Evolutionary conservation across 2,329 filamentous ascomycete genomes (phyloP), one percentile per base, ranked within the genome.

Genomic region (Pseudogymnoascus destructans): DNA sequence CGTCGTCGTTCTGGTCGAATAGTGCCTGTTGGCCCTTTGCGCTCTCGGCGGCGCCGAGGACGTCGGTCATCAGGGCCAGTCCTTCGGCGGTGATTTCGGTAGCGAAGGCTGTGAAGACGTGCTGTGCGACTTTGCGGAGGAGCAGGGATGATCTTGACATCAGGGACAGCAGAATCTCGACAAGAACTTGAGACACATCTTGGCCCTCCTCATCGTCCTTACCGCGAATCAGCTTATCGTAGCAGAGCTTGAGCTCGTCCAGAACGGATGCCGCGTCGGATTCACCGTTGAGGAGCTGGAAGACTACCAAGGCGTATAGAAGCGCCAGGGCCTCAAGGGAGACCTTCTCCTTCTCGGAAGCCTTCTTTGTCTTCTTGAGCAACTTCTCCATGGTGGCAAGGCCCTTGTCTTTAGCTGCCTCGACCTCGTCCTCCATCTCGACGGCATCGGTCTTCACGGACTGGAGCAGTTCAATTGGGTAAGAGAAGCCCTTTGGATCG

Each of bases 241-340:
- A 86, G 69, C 86, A 90, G 60, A 85, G 76, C 63, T 86, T 80
- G n/a, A 96, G 77, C 64, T 96, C 92, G 58, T 87, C 81, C 7
- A 96, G 74, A 61, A 93, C 85, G 55, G 86, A 84, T 19, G 95
- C 79, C 0, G 90, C 88, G 67, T 97, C 93, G 0, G 86, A 78
- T 60, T 95, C 90, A 21, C 89, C 88, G 66, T 92, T 91, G 73
- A 95, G 95, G 7, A 95, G 78, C 70, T 96, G 89, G 58, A 97
- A 77, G 11, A 96, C 80, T 0, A 89, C 86, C 57, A 96, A 79
- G 0, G 89, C 85, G 69, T 95, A 89, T 1, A 97, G 78, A 33
- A 96, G 77, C 17, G 86, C 85, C 59, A 96, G 79, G 0, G 87
- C 87, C 61, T 83, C 82, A 13, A 75, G 57, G 19, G 65, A 63